Evolutionary conservation across 257 asterid genomes (phyloP), one percentile per base, ranked within the genome.

Genomic region (Solanum bulbocastanum): DNA sequence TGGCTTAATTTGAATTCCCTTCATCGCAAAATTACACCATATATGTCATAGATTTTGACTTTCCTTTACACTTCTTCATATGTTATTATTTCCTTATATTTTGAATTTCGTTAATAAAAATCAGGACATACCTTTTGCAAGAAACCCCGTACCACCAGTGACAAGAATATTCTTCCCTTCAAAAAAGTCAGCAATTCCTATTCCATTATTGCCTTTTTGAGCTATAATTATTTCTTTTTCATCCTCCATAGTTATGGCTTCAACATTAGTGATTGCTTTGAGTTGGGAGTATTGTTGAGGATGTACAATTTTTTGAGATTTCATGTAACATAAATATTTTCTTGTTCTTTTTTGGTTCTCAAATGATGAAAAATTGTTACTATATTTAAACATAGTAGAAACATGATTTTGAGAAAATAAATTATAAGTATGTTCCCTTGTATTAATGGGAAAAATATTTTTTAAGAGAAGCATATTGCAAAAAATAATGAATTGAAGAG

Each of bases 91-190:
- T 44, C 5, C 52, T 44, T 44, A 12, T 44, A 44, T 12, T 44
- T 44, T 44, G 16, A 44, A 44, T 12, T 44, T 44, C 52, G 0
- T 44, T 44, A 44, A 12, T 44, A 44, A 44, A 44, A 44, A 44
- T 44, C 5, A 44, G 5, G 49, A 46, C 8, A 5, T 72, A 92
- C 98, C 98, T 94, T 94, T 95, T 14, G 94, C 98, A 23, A 95
- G 89, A 14, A 94, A 94, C 16, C 97, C 97, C 1, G 98, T 95
- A 2, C 94, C 96, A 42, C 98, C 98, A 1, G 98, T 95, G 5
- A 95, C 69, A 42, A 95, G 87, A 79, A 94, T 89, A 14, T 89
- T 92, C 66, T 92, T 95, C 32, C 92, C 97, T 37, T 87, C 58
- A 8, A 92, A 92, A 87, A 94, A 93, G 1, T 83, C 71, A 60